These are phyloP conservation scores for Rhododendron griersonianum DNA, from an alignment of 148 eudicot genomes.

Conservation along the genomic window DNA sequence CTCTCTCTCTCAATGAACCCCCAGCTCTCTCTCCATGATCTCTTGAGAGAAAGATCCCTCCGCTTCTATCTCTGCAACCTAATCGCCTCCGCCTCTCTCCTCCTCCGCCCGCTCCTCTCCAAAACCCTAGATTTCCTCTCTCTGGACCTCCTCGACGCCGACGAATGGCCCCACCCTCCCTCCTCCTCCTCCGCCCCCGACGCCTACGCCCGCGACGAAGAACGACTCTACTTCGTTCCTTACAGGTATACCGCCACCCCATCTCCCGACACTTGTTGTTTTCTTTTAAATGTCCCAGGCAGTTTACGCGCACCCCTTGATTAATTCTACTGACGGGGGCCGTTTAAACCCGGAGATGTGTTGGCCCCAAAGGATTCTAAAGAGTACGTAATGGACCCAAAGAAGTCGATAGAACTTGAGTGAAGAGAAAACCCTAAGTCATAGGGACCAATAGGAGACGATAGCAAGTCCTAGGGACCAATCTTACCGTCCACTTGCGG, in stretches of 20 bases:
- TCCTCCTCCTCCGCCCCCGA: constrained; percentile 18
- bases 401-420: no score
- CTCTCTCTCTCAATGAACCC: no score
- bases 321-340: no score
- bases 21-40: no score
- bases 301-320: not conserved
- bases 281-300: not conserved
- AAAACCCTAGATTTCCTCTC: constrained; percentile 27
- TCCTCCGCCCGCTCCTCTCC: constrained; percentile 2
- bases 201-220: constrained; percentile 13
- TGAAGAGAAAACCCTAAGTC: no score
- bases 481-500: no score
- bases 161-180: constrained; percentile 3
- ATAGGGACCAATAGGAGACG: no score
- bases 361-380: no score
- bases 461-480: no score
- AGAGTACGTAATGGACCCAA: no score
- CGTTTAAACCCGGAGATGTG: no score
- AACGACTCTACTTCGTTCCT: constrained; percentile 46
- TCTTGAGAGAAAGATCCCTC: not conserved
- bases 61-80: constrained; percentile 8
- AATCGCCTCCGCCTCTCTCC: constrained; percentile 3
- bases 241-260: constrained; percentile 18
- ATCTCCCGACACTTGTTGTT: not conserved
- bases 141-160: constrained; percentile 22